Evolutionary conservation across 495 filamentous ascomycete genomes (phyloP), one percentile per base, ranked within the genome.

Genomic region (Penicillium macrosclerotiorum): DNA sequence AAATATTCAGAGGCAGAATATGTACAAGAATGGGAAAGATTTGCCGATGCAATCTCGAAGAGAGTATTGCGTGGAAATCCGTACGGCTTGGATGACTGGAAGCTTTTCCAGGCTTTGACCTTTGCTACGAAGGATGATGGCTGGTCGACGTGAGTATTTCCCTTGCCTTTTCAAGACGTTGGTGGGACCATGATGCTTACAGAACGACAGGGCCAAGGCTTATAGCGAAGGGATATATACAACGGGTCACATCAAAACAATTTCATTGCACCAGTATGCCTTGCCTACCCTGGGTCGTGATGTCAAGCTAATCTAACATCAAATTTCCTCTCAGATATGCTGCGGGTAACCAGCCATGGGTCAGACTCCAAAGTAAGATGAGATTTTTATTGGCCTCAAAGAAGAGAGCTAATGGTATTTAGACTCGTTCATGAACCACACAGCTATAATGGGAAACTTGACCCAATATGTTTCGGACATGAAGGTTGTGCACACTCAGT

Each of bases 361-460:
- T 50, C 9, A 23, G 52, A 25, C 46, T 55, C 2, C 46, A 50
- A 35, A 45, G 51, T 45, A 31, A 31, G 40, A 33, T 24, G 0
- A 16, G 12, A 9, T 39, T 26, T 35, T 33, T 45, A 8, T 31
- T 9, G 11, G 8, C n/a, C n/a, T n/a, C n/a, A 13, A 31, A 3
- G 8, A 3, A 31, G 12, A 9, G 11, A 9, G 14, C 29, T 31
- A 31, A 31, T 13, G 12, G 29, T 13, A 47, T 25, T 17, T 29
- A 54, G 51, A 43, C 9, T 55, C 52, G 2, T 55, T 50, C 42
- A 55, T 55, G 52, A 55, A 50, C 38, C 52, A 55, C 26, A 55
- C 46, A 2, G 42, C 42, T 27, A 33, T 47, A 5, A 16, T 17
- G 3, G 37, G 8, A 18, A 55, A 55, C 29, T 16, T 55, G 5